Base-by-base conservation (phyloP, 306 rosid genomes). In the Cicer cuneatum region DNA sequence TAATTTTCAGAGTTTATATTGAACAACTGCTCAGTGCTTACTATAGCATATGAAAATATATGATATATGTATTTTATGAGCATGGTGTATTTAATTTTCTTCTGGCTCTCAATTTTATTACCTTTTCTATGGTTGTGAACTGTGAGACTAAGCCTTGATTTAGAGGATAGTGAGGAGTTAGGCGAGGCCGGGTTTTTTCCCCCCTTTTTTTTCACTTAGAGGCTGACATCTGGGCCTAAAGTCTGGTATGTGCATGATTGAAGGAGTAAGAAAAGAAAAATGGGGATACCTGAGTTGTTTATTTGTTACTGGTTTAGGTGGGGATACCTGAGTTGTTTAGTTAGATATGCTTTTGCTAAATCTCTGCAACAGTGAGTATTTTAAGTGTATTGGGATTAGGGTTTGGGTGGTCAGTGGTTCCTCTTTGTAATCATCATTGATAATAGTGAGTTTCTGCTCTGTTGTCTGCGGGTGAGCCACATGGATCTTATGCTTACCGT, bases 31-130 rank as follows among this genome's bases (percentile, higher is more conserved):
- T 56, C 13, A 52, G 12, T 38, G 42, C 8, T 56, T 15, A 37
- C 75, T 57, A 7, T 82, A 52, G 39, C 74, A 15, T 70, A 64
- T 75, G 39, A 10, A 70, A 37, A 51, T 13, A 39, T 53, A 42
- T 69, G 74, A 5, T 49, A 57, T 13, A 48, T 60, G 16, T 62
- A 54, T 74, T 37, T 29, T 29, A 47, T 69, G 43, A 45, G 51
- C 46, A 56, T 14, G 41, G 19, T 47, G 53, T 58, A 54, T 66
- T 58, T 60, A 41, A 66, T 72, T 35, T 57, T 73, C 43, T 29
- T 5, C 64, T 35, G 24, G 61, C 41, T 71, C 77, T 49, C 47
- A n/a, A 43, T 45, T 60, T 24, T 49, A 4, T 29, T 57, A 67
- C 38, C 75, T 48, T 59, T 19, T 19, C 21, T 19, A 19, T 19